Percentiles rank a stretch among this genome's conserved stretches.
Evolutionary conservation across 768 basidiomycete species (phyloP).

Genomic region (Russula brevipes): DNA sequence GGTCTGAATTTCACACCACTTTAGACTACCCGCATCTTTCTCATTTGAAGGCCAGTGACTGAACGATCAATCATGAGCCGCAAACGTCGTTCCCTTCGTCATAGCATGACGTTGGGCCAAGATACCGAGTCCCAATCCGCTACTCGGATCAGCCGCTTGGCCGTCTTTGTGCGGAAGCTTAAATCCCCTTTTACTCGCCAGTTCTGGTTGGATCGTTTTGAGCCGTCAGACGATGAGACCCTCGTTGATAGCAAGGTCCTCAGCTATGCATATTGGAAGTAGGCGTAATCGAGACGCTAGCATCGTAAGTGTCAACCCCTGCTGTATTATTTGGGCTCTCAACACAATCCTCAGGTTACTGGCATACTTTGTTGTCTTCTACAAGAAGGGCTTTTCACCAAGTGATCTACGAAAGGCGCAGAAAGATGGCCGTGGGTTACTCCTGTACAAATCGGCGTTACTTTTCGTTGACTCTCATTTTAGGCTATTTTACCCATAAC

Average conservation of each 20-base stretch:
- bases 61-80: constrained; percentile 47
- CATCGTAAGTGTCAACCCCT: constrained; percentile 38
- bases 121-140: constrained; percentile 50
- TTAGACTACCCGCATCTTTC: background rate
- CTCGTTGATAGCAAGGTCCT: constrained; percentile 58
- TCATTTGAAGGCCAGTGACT: constrained; percentile 40
- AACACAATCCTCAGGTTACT: constrained; percentile 40
- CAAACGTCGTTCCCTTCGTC: constrained; percentile 53
- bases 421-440: constrained; percentile 23
- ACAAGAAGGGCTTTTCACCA: constrained; percentile 57
- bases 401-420: constrained; percentile 51
- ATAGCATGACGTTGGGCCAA: constrained; percentile 48
- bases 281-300: constrained; percentile 55
- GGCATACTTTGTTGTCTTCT: constrained; percentile 63
- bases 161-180: constrained; percentile 36
- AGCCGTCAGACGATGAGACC: constrained; percentile 49
- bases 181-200: constrained; percentile 50
- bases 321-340: background rate
- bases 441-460: background rate
- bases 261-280: constrained; percentile 66
- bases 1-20: constrained; percentile 33
- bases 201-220: constrained; percentile 56
- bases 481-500: constrained; percentile 44
- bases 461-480: background rate
- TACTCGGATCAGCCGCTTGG: constrained; percentile 40